Conservation (phyloP, 2,329 filamentous ascomycete species). For the Colletotrichum falcatum region DNA sequence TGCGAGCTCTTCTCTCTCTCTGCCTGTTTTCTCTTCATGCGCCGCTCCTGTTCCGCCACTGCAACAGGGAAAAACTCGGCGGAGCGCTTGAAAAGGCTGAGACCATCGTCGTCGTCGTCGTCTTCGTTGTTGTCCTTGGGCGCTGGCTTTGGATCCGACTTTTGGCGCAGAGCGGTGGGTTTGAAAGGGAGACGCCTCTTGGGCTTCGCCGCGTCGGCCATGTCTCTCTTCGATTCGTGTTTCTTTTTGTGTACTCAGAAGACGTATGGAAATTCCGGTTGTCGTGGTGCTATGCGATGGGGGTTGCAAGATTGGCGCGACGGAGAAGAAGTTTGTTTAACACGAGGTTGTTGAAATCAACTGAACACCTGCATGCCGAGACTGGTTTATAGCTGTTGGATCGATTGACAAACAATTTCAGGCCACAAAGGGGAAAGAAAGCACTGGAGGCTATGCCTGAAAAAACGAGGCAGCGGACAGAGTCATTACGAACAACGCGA, state of each 20-base stretch:
- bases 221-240: not conserved
- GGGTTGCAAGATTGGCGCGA: constrained; percentile 5
- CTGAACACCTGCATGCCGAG: not conserved
- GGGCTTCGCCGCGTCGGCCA: constrained; percentile 40
- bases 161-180: constrained; percentile 57
- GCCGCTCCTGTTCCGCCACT: constrained; percentile 54
- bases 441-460: constrained; percentile 20
- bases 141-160: constrained; percentile 46
- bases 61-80: constrained; percentile 62
- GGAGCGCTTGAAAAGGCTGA: constrained; percentile 63
- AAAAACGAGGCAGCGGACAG: constrained; percentile 17
- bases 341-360: not conserved
- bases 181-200: constrained; percentile 63
- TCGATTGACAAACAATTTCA: not conserved
- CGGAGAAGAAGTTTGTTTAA: not conserved
- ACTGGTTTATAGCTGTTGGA: not conserved
- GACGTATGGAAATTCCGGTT: not conserved
- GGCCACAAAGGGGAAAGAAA: constrained; percentile 1
- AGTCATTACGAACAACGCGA: constrained; percentile 30
- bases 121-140: constrained; percentile 37
- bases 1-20: constrained; percentile 35
- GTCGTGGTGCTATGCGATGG: constrained; percentile 6
- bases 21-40: constrained; percentile 39
- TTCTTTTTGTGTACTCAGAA: not conserved
- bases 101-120: constrained; percentile 50